phyloP scores from a whole-genome alignment of 2,329 filamentous ascomycete species.

The Ceratocystis eucalypticola region DNA sequence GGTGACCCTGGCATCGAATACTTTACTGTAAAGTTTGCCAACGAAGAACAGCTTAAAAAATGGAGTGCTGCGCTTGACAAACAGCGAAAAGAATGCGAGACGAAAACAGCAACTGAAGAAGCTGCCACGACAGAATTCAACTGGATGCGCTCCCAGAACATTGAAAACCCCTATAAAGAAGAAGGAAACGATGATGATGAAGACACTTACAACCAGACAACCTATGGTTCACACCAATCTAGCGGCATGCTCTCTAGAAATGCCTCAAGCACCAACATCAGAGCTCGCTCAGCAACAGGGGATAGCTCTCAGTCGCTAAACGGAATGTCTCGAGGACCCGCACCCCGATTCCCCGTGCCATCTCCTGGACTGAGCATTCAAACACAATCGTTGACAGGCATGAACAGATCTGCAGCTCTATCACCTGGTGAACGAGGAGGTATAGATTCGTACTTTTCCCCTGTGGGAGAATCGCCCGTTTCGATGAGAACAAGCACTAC shows the following conservation, averaged over 20 bases:
- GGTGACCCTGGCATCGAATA: slow-evolving; percentile 91
- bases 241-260: slow-evolving; percentile 42
- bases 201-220: slow-evolving; percentile 27
- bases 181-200: slow-evolving; percentile 51
- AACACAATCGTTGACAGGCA: slow-evolving; percentile 29
- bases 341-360: slow-evolving; percentile 58
- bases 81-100: slow-evolving; percentile 52
- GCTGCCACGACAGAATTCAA: slow-evolving; percentile 57
- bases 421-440: slow-evolving; percentile 47
- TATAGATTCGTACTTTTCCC: slow-evolving; percentile 87
- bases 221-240: slow-evolving; percentile 15
- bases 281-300: slow-evolving; percentile 61
- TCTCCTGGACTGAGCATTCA: slow-evolving; percentile 55
- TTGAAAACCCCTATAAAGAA: slow-evolving; percentile 72
- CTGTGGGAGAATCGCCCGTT: slow-evolving; percentile 63
- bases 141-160: slow-evolving; percentile 57
- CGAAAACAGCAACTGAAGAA: slow-evolving; percentile 36
- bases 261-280: slow-evolving; percentile 59
- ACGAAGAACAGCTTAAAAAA: slow-evolving; percentile 85
- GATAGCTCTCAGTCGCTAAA: slow-evolving; percentile 51
- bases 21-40: slow-evolving; percentile 85
- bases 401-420: slow-evolving; percentile 25
- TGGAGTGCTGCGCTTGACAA: slow-evolving; percentile 71
- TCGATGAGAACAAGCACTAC: slow-evolving; percentile 63
- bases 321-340: slow-evolving; percentile 44